A percentile compares a stretch with the other conserved stretches of the same genome.
These are phyloP conservation scores for Kingdonia uniflora DNA, from an alignment of 164 flowering plant genomes.

Conservation along the genomic window DNA sequence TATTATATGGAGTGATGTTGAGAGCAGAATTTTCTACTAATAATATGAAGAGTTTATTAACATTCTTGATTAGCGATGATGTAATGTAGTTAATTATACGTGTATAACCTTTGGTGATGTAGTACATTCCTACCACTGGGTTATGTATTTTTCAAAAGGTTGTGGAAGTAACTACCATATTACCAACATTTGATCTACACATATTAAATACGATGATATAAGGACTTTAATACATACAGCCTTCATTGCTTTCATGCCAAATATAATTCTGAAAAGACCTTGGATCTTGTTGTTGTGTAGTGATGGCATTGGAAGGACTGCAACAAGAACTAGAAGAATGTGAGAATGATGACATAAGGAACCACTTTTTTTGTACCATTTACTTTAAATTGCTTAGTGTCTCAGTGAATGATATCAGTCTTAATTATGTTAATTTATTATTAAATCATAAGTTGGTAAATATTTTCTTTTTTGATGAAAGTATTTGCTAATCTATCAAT, in stretches of 20 bases:
- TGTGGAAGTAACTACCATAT: too few species aligned
- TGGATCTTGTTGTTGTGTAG: conserved; percentile 33
- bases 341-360: conserved; percentile 66
- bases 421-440: background rate
- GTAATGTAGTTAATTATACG: too few species aligned
- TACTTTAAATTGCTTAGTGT: background rate
- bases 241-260: background rate
- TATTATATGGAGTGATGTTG: too few species aligned
- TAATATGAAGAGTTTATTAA: too few species aligned
- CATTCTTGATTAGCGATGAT: too few species aligned
- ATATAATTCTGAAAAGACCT: background rate
- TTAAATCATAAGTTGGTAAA: background rate
- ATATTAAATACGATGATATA: background rate
- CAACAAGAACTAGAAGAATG: conserved; percentile 89
- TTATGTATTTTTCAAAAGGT: too few species aligned
- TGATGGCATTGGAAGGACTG: conserved; percentile 78
- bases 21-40: too few species aligned
- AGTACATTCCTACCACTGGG: background rate
- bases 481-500: background rate
- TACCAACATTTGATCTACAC: background rate
- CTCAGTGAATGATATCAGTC: background rate
- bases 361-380: background rate
- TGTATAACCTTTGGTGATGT: too few species aligned
- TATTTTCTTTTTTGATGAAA: background rate
- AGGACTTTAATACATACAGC: background rate